phyloP scores from a whole-genome alignment of 2,329 filamentous ascomycete genomes.

The Colletotrichum agaves region DNA sequence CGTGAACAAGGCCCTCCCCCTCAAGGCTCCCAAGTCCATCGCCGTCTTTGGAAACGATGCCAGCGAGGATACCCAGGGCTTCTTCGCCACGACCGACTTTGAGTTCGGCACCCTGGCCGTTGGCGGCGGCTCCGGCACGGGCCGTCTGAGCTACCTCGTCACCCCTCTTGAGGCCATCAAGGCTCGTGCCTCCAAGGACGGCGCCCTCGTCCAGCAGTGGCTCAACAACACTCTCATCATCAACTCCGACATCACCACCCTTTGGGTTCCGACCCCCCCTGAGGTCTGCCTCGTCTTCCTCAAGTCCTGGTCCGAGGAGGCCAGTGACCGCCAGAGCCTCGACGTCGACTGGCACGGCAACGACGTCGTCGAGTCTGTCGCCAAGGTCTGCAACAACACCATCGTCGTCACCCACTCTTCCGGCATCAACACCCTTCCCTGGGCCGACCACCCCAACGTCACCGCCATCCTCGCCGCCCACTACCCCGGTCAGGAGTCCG shows the following conservation, averaged over 20 bases:
- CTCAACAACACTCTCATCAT: slow-evolving; percentile 56
- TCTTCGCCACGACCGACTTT: slow-evolving; percentile 69
- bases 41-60: slow-evolving; percentile 69
- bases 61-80: slow-evolving; percentile 73
- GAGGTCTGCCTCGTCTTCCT: slow-evolving; percentile 75
- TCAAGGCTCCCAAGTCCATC: slow-evolving; percentile 66
- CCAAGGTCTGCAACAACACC: slow-evolving; percentile 53
- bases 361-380: slow-evolving; percentile 49
- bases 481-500: slow-evolving; percentile 78
- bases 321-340: slow-evolving; percentile 65
- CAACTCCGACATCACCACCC: slow-evolving; percentile 52
- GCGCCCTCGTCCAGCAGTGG: slow-evolving; percentile 54
- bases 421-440: slow-evolving; percentile 69
- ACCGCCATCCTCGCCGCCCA: slow-evolving; percentile 76
- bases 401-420: slow-evolving; percentile 78
- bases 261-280: slow-evolving; percentile 60
- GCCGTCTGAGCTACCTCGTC: slow-evolving; percentile 72
- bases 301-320: slow-evolving; percentile 75
- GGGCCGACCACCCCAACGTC: slow-evolving; percentile 69
- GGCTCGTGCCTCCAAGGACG: slow-evolving; percentile 57
- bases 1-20: slow-evolving; percentile 67
- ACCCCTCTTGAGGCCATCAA: slow-evolving; percentile 72
- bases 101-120: slow-evolving; percentile 68
- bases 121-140: slow-evolving; percentile 69
- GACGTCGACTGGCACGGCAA: slow-evolving; percentile 71